These are phyloP conservation scores for Sporodiniella umbellata DNA, from an alignment of 371 early-diverging fungal genomes.

Conservation along the genomic window DNA sequence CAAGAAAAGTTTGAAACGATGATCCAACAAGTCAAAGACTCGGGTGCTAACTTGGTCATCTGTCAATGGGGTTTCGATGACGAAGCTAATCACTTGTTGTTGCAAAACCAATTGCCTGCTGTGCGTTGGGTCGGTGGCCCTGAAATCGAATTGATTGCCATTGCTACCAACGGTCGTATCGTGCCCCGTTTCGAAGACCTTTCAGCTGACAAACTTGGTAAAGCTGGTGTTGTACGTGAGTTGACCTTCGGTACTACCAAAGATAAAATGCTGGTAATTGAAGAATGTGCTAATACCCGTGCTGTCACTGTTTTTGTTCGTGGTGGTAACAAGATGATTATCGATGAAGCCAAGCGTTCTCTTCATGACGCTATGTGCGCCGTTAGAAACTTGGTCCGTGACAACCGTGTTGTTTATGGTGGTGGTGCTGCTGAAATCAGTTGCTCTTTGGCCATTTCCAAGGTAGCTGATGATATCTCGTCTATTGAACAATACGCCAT, in stretches of 20 bases:
- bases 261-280: conserved; percentile 98
- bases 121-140: conserved; percentile 99
- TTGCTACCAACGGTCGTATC: conserved; percentile 98
- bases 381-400: conserved; percentile 96
- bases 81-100: conserved; percentile 99
- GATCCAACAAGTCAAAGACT: conserved; percentile 96
- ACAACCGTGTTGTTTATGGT: conserved; percentile 99
- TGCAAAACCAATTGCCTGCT: conserved; percentile 98
- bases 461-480: conserved; percentile 91
- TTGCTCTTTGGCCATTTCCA: conserved; percentile 89
- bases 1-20: conserved; percentile 95
- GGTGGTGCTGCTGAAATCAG: conserved; percentile 99
- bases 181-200: conserved; percentile 99
- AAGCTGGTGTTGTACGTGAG: conserved; percentile 93
- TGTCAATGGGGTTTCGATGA: conserved; percentile 99
- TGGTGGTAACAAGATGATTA: conserved; percentile 99
- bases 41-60: conserved; percentile 97
- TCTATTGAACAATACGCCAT: conserved; percentile 97
- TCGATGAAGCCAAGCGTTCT: conserved; percentile 99
- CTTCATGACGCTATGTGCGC: conserved; percentile 99
- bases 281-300: conserved; percentile 96
- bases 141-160: conserved; percentile 98
- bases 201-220: conserved; percentile 87
- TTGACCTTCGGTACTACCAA: conserved; percentile 97
- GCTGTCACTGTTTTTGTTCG: conserved; percentile 98